Evolutionary conservation across 2,329 filamentous ascomycete genomes (phyloP), one percentile per base, ranked within the genome.

Genomic region (Fusarium foetens): DNA sequence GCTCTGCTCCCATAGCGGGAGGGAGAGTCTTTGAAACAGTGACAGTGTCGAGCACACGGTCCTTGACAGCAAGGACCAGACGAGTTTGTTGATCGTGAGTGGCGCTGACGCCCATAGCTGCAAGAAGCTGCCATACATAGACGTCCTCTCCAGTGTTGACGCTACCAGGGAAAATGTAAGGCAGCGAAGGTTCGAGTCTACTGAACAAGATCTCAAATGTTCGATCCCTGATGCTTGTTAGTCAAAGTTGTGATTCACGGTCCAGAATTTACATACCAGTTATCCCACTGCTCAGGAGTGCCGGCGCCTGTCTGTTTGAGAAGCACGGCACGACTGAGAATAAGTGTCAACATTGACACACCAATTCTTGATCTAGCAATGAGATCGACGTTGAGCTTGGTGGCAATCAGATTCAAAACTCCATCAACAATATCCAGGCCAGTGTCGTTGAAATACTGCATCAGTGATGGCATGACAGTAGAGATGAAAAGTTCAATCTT

Each of bases 61-160:
- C 96, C 88, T 98, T 99, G 76, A 99, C 96, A 43, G 94, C 95
- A 77, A 98, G 89, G 14, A 99, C 96, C 62, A 99, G 87, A 64
- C 95, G 90, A 80, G 97, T 95, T 82, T 99, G 96, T 83, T 99
- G 96, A 75, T 98, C 94, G 19, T 95, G 94, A 79, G 90, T 95
- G 38, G 96, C 95, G 57, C 94, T 95, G 72, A 97, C 96, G 70
- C 96, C 96, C 82, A 98, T 94, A 17, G 95, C 94, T 13, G 96
- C 96, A 72, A 99, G 87, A 81, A 98, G 97, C 82, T 98, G 95
- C 96, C 96, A 99, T 42, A 98, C 94, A 79, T 98, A 97, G 78
- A 97, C 92, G 78, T 99, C 96, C 74, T 98, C 94, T 54, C 93
- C 93, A 12, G 93, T 91, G 72, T 94, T 94, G 78, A 97, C 93